Percentiles rank a stretch among this genome's conserved stretches.
Conservation (phyloP, 2,329 filamentous ascomycete genomes). For the Septoria linicola region DNA sequence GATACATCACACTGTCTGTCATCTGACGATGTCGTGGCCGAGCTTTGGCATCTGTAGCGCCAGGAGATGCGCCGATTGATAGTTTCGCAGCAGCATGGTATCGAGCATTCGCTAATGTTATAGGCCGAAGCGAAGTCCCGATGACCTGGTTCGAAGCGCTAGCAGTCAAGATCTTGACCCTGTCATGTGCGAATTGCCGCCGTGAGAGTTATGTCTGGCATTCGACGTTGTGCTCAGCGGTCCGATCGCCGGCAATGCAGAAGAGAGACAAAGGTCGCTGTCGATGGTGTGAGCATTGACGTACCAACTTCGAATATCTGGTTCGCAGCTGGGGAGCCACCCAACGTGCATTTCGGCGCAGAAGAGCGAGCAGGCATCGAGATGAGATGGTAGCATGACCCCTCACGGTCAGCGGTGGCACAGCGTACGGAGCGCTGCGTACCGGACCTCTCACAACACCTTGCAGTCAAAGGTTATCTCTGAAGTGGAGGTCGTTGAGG, state of each 20-base stretch:
- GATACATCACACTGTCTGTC: slow-evolving; percentile 19
- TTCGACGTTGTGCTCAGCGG: slow-evolving; percentile 21
- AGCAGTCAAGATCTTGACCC: slow-evolving; percentile 11
- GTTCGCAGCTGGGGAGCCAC: slow-evolving; percentile 11
- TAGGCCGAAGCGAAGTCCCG: slow-evolving; percentile 15
- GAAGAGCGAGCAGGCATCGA: slow-evolving; percentile 21
- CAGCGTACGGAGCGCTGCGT: slow-evolving; percentile 12
- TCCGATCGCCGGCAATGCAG: slow-evolving; percentile 17
- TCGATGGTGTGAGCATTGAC: slow-evolving; percentile 13
- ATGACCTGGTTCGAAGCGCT: slow-evolving; percentile 26
- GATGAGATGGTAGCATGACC: slow-evolving; percentile 16
- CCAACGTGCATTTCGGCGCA: slow-evolving; percentile 23
- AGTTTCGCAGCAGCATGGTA: slow-evolving; percentile 5
- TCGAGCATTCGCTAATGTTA: slow-evolving; percentile 13
- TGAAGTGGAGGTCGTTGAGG: slow-evolving; percentile 12
- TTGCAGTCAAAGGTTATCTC: slow-evolving; percentile 24
- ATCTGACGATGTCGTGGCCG: slow-evolving; percentile 21
- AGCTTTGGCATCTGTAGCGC: not conserved
- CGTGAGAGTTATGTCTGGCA: slow-evolving; percentile 3
- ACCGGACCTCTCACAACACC: slow-evolving; percentile 24
- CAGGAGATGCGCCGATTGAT: slow-evolving; percentile 17
- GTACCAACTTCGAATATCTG: slow-evolving; percentile 12
- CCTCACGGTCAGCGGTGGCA: slow-evolving; percentile 24
- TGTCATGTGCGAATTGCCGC: slow-evolving; percentile 10
- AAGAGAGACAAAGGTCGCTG: too few relatives aligned